These are phyloP conservation scores for Trichoderma lentiforme DNA, from an alignment of 2,329 filamentous ascomycete genomes.

Conservation along the genomic window DNA sequence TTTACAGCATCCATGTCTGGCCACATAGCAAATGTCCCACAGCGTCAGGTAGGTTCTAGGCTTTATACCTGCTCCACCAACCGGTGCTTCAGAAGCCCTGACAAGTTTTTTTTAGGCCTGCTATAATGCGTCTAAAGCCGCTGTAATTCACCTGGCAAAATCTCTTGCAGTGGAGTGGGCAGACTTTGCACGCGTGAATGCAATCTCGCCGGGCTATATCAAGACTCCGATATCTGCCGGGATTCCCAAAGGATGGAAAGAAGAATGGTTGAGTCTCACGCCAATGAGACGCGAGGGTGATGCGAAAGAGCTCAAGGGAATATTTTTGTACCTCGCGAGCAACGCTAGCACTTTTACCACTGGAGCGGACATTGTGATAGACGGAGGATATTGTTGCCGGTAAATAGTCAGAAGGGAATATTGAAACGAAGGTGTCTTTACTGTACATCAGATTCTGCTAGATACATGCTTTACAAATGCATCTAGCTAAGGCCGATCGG, in stretches of 20 bases:
- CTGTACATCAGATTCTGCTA: background rate
- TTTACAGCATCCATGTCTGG: background rate
- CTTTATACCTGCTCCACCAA: background rate
- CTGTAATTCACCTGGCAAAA: constrained; percentile 37
- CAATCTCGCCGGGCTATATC: constrained; percentile 38
- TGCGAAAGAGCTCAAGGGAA: constrained; percentile 31
- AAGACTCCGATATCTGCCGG: constrained; percentile 35
- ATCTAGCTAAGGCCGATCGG: background rate
- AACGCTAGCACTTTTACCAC: constrained; percentile 7
- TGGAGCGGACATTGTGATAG: constrained; percentile 4
- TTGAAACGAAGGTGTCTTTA: background rate
- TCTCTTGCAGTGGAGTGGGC: constrained; percentile 44
- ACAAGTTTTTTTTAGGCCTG: constrained; percentile 24
- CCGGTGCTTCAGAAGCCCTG: background rate
- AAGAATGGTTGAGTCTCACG: constrained; percentile 33
- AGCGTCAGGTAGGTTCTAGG: background rate
- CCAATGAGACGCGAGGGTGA: constrained; percentile 30
- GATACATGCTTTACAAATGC: background rate
- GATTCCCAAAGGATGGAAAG: constrained; percentile 34
- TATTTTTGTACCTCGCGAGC: constrained; percentile 29
- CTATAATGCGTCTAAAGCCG: constrained; percentile 45
- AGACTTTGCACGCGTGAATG: constrained; percentile 41
- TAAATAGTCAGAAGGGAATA: constrained; percentile 22
- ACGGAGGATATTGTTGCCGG: constrained; percentile 21
- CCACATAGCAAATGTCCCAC: background rate